These are phyloP conservation scores for Periconia sp. DNA, from an alignment of 2,329 filamentous ascomycete genomes.

Conservation along the genomic window DNA sequence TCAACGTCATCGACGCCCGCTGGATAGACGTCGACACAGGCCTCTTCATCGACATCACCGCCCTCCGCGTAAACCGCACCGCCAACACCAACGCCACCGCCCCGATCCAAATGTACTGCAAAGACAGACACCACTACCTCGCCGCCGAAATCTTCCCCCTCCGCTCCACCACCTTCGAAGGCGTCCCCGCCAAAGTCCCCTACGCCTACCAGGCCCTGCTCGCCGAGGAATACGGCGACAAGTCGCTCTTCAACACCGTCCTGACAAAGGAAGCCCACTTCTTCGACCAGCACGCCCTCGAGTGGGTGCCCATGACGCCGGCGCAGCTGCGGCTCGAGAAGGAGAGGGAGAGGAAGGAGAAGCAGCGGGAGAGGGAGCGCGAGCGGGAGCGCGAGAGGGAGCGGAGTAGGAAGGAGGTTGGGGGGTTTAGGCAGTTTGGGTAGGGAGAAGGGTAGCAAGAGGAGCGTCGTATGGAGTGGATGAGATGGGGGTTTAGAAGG, in stretches of 20 bases:
- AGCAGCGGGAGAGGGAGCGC: slow-evolving; percentile 2
- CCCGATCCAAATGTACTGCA: slow-evolving; percentile 49
- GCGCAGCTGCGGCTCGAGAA: not conserved
- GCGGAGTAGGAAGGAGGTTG: not conserved
- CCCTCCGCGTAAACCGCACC: slow-evolving; percentile 56
- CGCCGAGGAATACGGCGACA: slow-evolving; percentile 60
- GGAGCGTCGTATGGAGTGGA: no score
- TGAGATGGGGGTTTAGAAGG: no score
- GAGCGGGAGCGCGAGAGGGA: not conserved
- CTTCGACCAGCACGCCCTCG: slow-evolving; percentile 42
- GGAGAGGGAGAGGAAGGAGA: slow-evolving; percentile 4
- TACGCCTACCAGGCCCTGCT: slow-evolving; percentile 63
- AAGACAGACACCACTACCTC: slow-evolving; percentile 62
- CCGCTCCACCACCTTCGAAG: slow-evolving; percentile 61
- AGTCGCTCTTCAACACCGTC: slow-evolving; percentile 53
- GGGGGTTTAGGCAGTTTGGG: no score
- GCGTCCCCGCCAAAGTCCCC: slow-evolving; percentile 60
- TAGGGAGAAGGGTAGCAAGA: no score
- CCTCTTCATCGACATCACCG: slow-evolving; percentile 67
- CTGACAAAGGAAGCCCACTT: slow-evolving; percentile 49
- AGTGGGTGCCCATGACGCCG: slow-evolving; percentile 28
- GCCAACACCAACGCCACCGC: slow-evolving; percentile 12
- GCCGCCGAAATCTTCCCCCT: slow-evolving; percentile 64
- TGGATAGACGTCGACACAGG: slow-evolving; percentile 67
- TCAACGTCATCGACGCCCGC: slow-evolving; percentile 65